Evolutionary conservation across 2,329 filamentous ascomycete species (phyloP), one percentile per base, ranked within the genome.

Genomic region (Fusarium sulawesiense): DNA sequence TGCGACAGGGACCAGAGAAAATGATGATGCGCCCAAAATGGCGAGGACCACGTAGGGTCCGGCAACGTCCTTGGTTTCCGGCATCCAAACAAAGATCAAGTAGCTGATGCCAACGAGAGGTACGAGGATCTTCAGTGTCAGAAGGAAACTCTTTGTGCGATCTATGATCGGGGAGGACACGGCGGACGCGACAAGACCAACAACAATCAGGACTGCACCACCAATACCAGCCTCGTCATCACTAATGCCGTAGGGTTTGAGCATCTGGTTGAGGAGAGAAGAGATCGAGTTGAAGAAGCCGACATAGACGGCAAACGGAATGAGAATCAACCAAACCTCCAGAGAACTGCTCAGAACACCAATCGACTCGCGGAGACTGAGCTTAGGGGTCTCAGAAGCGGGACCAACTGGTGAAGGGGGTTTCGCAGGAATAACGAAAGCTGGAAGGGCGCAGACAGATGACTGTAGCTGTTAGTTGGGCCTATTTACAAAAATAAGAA

Each of bases 221-320:
- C 91, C 93, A 75, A 98, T 94, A 34, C 96, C 96, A 23, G 95
- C 93, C 59, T 97, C 87, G 70, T 91, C 91, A 78, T 97, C 92
- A 63, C 83, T 87, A 86, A 93, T 97, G 75, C 89, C 92, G 81
- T 98, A 95, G 0, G 96, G 96, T 41, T 88, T 84, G 69, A 98
- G 87, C 77, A 98, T 93, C 78, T 98, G 95, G 82, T 95, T 97
- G 12, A 98, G 86, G 2, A 98, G 88, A 3, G 92, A 92, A 51
- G 94, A 97, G 71, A 94, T 84, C 72, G 92, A 92, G 85, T 98
- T 98, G 89, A 99, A 99, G 83, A 96, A 91, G 74, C 92, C 94
- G 66, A 97, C 93, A 79, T 94, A 97, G 74, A 94, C 81, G 70
- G 88, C 83, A 81, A 95, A 98, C n/a, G 94, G 91, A 64, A 94